phyloP scores from a whole-genome alignment of 139 green algal species.

The Chlamydomonas schloesseri region DNA sequence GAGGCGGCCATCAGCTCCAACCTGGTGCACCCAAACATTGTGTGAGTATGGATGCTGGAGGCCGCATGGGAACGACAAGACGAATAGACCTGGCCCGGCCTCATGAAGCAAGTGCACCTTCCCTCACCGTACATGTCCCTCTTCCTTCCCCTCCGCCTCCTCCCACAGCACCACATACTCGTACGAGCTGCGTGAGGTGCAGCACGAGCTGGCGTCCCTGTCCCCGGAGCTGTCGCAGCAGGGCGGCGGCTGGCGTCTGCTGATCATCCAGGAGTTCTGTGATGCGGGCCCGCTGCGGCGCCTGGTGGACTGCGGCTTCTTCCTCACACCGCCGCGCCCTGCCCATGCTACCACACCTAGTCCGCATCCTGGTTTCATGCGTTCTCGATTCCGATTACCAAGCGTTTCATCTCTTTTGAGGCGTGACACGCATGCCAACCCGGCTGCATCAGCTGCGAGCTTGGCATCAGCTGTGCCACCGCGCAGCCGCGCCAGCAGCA shows the following conservation, averaged over 20 bases:
- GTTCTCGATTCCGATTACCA: neutral
- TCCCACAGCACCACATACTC: conserved; percentile 36
- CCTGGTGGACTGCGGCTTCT: conserved; percentile 36
- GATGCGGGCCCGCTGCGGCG: conserved; percentile 30
- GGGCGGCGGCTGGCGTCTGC: conserved; percentile 45
- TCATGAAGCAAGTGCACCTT: neutral
- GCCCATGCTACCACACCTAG: neutral
- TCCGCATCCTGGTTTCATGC: neutral
- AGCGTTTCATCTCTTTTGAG: too few relatives aligned
- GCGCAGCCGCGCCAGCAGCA: conserved; percentile 17
- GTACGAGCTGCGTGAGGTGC: conserved; percentile 39
- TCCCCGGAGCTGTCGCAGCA: conserved; percentile 26
- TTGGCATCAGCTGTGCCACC: neutral
- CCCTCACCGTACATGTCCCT: neutral
- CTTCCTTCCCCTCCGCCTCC: neutral
- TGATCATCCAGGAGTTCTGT: conserved; percentile 55
- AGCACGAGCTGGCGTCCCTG: conserved; percentile 40
- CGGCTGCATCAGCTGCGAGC: too few relatives aligned
- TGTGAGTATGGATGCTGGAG: conserved; percentile 2
- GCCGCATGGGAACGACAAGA: too few relatives aligned
- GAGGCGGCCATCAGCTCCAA: conserved; percentile 52
- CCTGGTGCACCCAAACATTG: conserved; percentile 54
- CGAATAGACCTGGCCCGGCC: too few relatives aligned
- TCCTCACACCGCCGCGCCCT: neutral
- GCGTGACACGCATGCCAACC: too few relatives aligned